Evolutionary conservation across 1,139 yeast genomes (phyloP).

Genomic region (Pichia sp.): DNA sequence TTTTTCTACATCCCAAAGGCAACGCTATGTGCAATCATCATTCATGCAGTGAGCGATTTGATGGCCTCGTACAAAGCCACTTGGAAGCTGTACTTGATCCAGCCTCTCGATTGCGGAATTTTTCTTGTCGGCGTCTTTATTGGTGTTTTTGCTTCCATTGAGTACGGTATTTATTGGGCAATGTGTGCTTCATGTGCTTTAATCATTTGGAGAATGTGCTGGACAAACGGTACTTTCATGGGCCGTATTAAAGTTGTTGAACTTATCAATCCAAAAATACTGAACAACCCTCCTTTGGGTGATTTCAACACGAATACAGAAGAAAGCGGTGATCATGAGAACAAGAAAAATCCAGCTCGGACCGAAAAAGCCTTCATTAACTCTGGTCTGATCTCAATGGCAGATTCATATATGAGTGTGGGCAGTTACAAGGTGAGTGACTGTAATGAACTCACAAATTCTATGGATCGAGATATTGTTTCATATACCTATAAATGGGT

Average conservation of each 20-base stretch:
- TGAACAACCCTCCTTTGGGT: neutral
- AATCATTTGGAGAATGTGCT: constrained; percentile 68
- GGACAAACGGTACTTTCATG: constrained; percentile 77
- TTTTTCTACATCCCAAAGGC: constrained; percentile 92
- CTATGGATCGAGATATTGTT: constrained; percentile 3
- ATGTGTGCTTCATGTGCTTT: constrained; percentile 78
- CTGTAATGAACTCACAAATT: neutral
- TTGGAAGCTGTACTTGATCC: constrained; percentile 67
- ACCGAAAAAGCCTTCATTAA: constrained; percentile 18
- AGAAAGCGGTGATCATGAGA: neutral
- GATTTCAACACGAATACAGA: neutral
- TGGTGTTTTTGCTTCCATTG: constrained; percentile 78
- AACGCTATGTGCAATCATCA: constrained; percentile 77
- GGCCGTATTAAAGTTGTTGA: constrained; percentile 65
- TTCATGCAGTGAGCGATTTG: constrained; percentile 92
- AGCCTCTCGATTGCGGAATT: constrained; percentile 74
- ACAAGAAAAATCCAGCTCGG: neutral
- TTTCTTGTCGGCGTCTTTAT: constrained; percentile 74
- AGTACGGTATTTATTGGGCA: constrained; percentile 87
- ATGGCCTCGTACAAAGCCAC: constrained; percentile 70
- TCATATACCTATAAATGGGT: constrained; percentile 75
- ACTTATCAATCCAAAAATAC: neutral
- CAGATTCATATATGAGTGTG: constrained; percentile 15
- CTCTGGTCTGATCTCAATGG: constrained; percentile 26
- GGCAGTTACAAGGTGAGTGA: constrained; percentile 7